These are phyloP conservation scores for Serendipita indica DNA, from an alignment of 768 basidiomycete genomes.

Conservation along the genomic window DNA sequence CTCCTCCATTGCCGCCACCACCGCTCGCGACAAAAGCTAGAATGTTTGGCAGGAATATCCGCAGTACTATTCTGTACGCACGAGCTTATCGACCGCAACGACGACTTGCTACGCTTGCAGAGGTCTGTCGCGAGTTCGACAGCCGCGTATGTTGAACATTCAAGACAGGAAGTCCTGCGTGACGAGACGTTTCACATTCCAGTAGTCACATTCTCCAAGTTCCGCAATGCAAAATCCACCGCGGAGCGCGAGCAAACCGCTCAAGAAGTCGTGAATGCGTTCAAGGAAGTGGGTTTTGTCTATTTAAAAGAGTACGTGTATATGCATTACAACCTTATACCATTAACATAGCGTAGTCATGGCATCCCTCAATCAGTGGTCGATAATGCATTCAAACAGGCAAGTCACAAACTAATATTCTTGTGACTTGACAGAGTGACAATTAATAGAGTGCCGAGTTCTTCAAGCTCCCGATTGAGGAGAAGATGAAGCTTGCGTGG, in stretches of 20 bases:
- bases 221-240: slow-evolving; percentile 33
- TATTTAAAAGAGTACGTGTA: slow-evolving; percentile 38
- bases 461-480: slow-evolving; percentile 46
- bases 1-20: too few species aligned
- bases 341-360: slow-evolving; percentile 25
- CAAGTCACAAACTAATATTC: slow-evolving; percentile 17
- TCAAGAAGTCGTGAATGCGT: slow-evolving; percentile 46
- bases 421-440: slow-evolving; percentile 12
- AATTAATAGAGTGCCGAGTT: slow-evolving; percentile 55
- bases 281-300: slow-evolving; percentile 62
- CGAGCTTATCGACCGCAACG: neutral
- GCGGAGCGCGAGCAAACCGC: slow-evolving; percentile 50
- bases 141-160: neutral
- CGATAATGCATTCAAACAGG: slow-evolving; percentile 50
- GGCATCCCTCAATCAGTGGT: slow-evolving; percentile 48
- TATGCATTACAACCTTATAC: neutral
- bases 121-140: slow-evolving; percentile 14
- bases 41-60: neutral
- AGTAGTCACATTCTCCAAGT: slow-evolving; percentile 62
- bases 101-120: slow-evolving; percentile 14
- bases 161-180: slow-evolving; percentile 21
- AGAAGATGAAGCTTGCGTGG: slow-evolving; percentile 63
- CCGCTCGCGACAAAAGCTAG: too few species aligned
- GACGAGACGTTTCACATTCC: slow-evolving; percentile 47
- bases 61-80: neutral